Evolutionary conservation across 2,329 filamentous ascomycete species (phyloP), one percentile per base, ranked within the genome.

Genomic region (Ceratocystis destructans): DNA sequence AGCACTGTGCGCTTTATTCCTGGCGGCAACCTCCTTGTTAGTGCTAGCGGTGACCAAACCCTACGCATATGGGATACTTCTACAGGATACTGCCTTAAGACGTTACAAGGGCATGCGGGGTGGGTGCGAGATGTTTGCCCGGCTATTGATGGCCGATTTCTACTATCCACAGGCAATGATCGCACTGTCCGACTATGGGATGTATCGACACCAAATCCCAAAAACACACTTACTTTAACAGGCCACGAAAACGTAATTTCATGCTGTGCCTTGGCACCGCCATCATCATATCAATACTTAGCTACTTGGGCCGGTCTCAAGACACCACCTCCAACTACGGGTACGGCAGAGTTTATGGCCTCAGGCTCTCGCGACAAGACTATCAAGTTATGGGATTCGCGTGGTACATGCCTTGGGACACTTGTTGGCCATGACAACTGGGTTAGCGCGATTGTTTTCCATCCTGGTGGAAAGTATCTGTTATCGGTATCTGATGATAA

Each of bases 71-170:
- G 93, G 92, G 91, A 96, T 72, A 88, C 93, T 31, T 91, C 88
- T 33, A 96, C 91, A 0, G 92, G 93, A 5, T 96, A 92, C 74
- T 96, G 91, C 73, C 82, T 96, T 55, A 91, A 90, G 75, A 96
- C 92, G n/a, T 81, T 96, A 69, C 82, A 85, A 37, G 91, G 92
- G 0, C 92, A 96, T 72, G 82, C 81, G 2, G 91, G 89, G 71
- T 96, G 93, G 92, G 89, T 97, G n/a, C 86, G 92, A 68, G 89
- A 93, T 70, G 88, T 96, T 7, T 83, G 82, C 20, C 89, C 91
- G 0, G 94, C 90, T 1, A 80, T 86, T 53, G 92, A 96, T 72
- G 92, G 92, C 33, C 83, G 87, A 67, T 96, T 84, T 77, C 82
- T 96, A 1, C 75, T 96, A 48, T 95, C 90, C 1, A 87, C 87